Evolutionary conservation across 306 rosid genomes (phyloP).

Genomic region (Calophaca sinica): DNA sequence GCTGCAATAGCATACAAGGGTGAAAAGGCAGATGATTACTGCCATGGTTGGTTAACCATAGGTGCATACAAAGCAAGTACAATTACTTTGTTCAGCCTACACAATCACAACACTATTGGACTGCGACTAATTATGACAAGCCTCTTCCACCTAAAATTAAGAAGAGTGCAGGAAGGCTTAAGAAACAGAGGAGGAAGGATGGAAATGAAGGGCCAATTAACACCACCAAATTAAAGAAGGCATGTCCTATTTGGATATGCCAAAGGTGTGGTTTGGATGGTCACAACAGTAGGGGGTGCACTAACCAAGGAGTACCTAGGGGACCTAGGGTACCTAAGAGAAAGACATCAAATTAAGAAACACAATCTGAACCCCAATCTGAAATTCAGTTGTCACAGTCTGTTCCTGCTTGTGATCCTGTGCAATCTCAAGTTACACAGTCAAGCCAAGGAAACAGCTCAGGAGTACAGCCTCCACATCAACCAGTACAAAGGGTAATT

Average conservation of each 20-base stretch:
- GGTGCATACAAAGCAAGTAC: background rate
- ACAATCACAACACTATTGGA: background rate
- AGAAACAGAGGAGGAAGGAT: background rate
- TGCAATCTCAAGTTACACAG: too few species aligned
- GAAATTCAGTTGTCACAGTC: too few species aligned
- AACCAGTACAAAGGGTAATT: too few species aligned
- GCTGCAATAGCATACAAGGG: background rate
- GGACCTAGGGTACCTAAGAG: too few species aligned
- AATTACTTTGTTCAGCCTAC: background rate
- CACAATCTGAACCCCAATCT: too few species aligned
- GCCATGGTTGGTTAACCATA: background rate
- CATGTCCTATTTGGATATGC: background rate
- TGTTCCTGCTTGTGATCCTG: too few species aligned
- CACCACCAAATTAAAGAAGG: background rate
- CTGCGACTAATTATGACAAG: background rate
- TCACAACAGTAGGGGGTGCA: background rate
- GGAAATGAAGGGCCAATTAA: background rate
- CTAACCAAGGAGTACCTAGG: too few species aligned
- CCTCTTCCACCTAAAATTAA: background rate
- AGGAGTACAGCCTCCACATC: too few species aligned
- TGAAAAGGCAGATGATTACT: background rate
- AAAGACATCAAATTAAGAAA: too few species aligned
- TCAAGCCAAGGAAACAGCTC: too few species aligned
- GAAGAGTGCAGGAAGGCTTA: background rate
- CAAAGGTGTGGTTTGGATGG: background rate